phyloP scores from a whole-genome alignment of 2,329 filamentous ascomycete species.

The Verticillium klebahnii region DNA sequence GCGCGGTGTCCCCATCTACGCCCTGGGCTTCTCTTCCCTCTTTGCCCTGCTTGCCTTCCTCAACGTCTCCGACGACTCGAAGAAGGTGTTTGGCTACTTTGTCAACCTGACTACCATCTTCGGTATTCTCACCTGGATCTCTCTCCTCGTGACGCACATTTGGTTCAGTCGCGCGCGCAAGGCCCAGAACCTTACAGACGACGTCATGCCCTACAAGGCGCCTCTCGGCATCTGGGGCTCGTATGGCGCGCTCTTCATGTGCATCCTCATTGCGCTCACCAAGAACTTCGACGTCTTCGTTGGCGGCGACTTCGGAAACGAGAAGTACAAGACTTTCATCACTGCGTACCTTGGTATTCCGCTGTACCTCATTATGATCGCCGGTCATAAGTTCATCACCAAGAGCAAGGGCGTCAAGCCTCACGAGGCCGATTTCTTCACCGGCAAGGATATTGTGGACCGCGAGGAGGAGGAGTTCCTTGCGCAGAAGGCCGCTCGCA shows the following conservation, averaged over 20 bases:
- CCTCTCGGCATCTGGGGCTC: conserved; percentile 70
- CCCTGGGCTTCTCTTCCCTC: conserved; percentile 54
- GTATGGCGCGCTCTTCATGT: conserved; percentile 63
- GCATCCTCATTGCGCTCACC: conserved; percentile 68
- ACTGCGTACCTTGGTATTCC: conserved; percentile 75
- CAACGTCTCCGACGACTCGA: conserved; percentile 46
- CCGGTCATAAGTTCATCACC: conserved; percentile 59
- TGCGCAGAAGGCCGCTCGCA: conserved; percentile 39
- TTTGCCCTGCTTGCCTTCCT: conserved; percentile 67
- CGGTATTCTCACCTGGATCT: conserved; percentile 63
- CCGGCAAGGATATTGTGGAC: conserved; percentile 69
- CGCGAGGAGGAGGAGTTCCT: conserved; percentile 67
- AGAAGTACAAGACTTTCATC: conserved; percentile 65
- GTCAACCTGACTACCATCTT: conserved; percentile 66
- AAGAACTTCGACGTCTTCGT: conserved; percentile 79
- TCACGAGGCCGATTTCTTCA: conserved; percentile 62
- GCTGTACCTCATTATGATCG: conserved; percentile 64
- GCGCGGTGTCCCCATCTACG: conserved; percentile 65
- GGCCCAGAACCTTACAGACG: conserved; percentile 54
- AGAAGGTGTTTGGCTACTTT: conserved; percentile 48
- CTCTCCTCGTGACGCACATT: conserved; percentile 63
- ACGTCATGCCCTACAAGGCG: conserved; percentile 57
- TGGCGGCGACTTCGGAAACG: conserved; percentile 37
- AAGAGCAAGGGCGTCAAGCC: conserved; percentile 51
- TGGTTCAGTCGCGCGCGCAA: conserved; percentile 59